A percentile compares a stretch with the other conserved stretches of the same genome.
phyloP scores from a whole-genome alignment of 1,139 yeast species.

The Hyphopichia khmerensis region DNA sequence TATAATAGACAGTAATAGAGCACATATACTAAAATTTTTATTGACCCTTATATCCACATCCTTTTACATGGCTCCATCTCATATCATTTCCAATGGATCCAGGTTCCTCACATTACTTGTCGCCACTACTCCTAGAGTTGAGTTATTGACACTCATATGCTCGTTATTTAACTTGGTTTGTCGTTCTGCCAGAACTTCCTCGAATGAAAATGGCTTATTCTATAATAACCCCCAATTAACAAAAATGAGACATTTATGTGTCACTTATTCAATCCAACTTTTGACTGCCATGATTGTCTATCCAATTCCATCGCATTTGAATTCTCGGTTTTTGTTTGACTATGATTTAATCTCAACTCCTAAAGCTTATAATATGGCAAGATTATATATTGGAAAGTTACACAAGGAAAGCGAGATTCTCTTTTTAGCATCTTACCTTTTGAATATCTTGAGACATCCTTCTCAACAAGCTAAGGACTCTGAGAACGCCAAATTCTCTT shows the following conservation, averaged over 20 bases:
- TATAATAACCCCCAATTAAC: conserved; percentile 25
- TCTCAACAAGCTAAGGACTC: conserved; percentile 19
- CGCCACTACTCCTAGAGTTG: conserved; percentile 48
- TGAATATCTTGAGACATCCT: conserved; percentile 49
- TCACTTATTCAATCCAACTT: conserved; percentile 60
- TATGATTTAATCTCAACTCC: conserved; percentile 23
- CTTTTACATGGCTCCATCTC: conserved; percentile 51
- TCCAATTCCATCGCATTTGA: conserved; percentile 54
- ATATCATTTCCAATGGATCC: conserved; percentile 52
- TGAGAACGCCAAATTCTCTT: conserved; percentile 16
- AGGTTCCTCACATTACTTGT: conserved; percentile 60
- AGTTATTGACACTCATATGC: conserved; percentile 55
- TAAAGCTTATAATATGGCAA: conserved; percentile 46
- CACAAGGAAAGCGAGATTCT: conserved; percentile 54
- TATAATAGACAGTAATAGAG: conserved; percentile 60
- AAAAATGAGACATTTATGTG: conserved; percentile 53
- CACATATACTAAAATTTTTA: conserved; percentile 64
- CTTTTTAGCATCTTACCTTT: conserved; percentile 45
- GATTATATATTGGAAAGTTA: conserved; percentile 53
- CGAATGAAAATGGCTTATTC: conserved; percentile 37
- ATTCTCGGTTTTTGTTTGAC: conserved; percentile 44
- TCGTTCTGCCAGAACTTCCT: conserved; percentile 29
- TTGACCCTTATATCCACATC: conserved; percentile 63
- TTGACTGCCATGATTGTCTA: conserved; percentile 62
- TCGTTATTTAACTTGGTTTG: conserved; percentile 66